These are phyloP conservation scores for Fusarium beomiforme DNA, from an alignment of 2,329 filamentous ascomycete species.

Conservation along the genomic window DNA sequence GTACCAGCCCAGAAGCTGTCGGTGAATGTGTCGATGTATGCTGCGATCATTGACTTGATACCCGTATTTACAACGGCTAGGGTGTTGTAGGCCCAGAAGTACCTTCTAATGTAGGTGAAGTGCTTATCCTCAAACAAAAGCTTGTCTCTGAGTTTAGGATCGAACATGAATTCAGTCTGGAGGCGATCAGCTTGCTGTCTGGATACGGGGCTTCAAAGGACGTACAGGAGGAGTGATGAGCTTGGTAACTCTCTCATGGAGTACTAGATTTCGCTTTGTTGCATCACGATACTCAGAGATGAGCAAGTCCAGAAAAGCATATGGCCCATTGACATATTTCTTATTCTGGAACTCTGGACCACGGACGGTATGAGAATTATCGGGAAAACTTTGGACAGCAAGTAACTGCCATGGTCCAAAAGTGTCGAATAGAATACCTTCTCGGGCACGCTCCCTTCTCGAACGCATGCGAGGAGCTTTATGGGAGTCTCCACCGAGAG, in stretches of 20 bases:
- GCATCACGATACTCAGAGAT: conserved; percentile 70
- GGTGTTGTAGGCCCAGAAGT: conserved; percentile 72
- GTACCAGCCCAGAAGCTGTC: conserved; percentile 67
- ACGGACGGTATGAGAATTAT: conserved; percentile 66
- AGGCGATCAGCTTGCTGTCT: conserved; percentile 10
- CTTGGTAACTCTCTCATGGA: conserved; percentile 66
- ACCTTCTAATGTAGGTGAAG: conserved; percentile 69
- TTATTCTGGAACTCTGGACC: conserved; percentile 63
- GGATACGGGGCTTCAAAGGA: not conserved
- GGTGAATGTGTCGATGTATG: conserved; percentile 67
- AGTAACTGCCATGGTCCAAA: conserved; percentile 70
- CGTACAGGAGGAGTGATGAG: conserved; percentile 59
- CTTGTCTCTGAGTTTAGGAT: conserved; percentile 63
- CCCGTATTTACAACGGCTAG: conserved; percentile 68
- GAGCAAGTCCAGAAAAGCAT: conserved; percentile 68
- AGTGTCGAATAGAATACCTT: conserved; percentile 65
- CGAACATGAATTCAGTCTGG: conserved; percentile 66
- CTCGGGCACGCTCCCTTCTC: conserved; percentile 57
- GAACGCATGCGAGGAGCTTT: conserved; percentile 60
- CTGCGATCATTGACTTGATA: conserved; percentile 66
- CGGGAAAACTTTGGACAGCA: conserved; percentile 67
- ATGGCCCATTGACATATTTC: conserved; percentile 68
- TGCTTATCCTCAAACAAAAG: conserved; percentile 69
- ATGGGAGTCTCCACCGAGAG: conserved; percentile 62
- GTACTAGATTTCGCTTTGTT: conserved; percentile 64